Evolutionary conservation across 2,329 filamentous ascomycete genomes (phyloP).

Genomic region (Pleoardoris graminearum): DNA sequence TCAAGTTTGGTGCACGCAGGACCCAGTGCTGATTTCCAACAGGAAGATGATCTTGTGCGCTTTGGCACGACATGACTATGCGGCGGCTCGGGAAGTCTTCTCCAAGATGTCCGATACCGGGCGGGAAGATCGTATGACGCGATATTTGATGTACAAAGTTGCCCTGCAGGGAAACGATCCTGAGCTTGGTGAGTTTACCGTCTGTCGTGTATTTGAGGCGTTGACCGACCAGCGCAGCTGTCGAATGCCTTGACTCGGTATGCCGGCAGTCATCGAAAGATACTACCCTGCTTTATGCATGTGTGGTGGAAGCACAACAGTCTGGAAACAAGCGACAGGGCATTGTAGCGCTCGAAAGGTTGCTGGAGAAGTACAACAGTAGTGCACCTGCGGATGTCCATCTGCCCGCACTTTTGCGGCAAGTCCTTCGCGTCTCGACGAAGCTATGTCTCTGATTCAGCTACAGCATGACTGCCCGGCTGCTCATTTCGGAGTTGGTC

Average conservation of each 20-base stretch:
- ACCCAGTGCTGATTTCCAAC: slow-evolving; percentile 7
- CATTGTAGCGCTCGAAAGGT: slow-evolving; percentile 60
- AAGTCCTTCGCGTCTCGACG: slow-evolving; percentile 48
- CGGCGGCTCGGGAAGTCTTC: slow-evolving; percentile 60
- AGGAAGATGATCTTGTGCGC: slow-evolving; percentile 77
- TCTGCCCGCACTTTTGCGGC: slow-evolving; percentile 67
- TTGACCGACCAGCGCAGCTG: slow-evolving; percentile 49
- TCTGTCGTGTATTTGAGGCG: background rate
- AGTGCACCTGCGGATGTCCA: slow-evolving; percentile 56
- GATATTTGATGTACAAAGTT: slow-evolving; percentile 76
- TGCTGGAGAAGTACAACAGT: slow-evolving; percentile 61
- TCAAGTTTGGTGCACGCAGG: background rate
- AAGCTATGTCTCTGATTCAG: slow-evolving; percentile 12
- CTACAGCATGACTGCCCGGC: slow-evolving; percentile 49
- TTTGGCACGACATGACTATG: slow-evolving; percentile 60
- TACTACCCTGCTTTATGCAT: slow-evolving; percentile 73
- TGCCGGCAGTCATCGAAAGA: slow-evolving; percentile 58
- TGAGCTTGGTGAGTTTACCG: slow-evolving; percentile 50
- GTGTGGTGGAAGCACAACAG: slow-evolving; percentile 74
- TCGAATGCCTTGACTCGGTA: slow-evolving; percentile 65
- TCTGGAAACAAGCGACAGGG: slow-evolving; percentile 64
- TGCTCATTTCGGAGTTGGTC: slow-evolving; percentile 51
- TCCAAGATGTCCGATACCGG: slow-evolving; percentile 61
- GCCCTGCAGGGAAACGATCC: slow-evolving; percentile 63
- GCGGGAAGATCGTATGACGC: slow-evolving; percentile 66